Base-by-base conservation (phyloP, 495 filamentous ascomycete genomes). In the Tuber microsphaerosporum region DNA sequence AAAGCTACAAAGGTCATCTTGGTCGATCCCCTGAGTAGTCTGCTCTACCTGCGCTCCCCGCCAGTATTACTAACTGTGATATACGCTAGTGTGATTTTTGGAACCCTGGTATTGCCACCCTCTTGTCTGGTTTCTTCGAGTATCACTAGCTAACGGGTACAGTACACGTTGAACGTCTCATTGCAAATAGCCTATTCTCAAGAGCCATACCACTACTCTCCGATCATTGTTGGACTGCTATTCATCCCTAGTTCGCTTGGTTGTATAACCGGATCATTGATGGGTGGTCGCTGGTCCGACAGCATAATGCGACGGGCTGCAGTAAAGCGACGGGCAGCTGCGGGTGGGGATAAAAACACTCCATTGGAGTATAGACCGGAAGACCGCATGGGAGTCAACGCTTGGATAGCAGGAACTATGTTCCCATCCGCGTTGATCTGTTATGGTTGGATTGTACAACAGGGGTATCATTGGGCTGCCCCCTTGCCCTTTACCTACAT, bases 361-460 rank as follows among this genome's bases (percentile, higher is more conserved):
- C 72, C 68, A 8, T 85, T 92, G 51, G 86, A 93, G 26, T 92
- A 89, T 82, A 85, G 87, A 1, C 94, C 94, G 0, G 94, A 97
- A 85, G 94, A 98, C 82, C 89, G 94, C 6, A 92, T 97, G 91
- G 85, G 89, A 26, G 91, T 97, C 77, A 98, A 98, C 79, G 92
- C 93, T 4, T 96, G 90, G 91, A 83, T 97, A 1, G 93, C 91
- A 12, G 91, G 91, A 1, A 83, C 91, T 19, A 73, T 97, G 48
- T 97, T 92, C 79, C 94, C 94, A 0, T 85, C 84, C 2, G 89
- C 87, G 5, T 82, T 92, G 73, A 85, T 92, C 26, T 89, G 88
- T 85, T 92, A 92, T 79, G 91, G 91, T 8, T 92, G 91, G 91
- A 85, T 86, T 1, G 89, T 84, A 0, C 82, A 89, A 37, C 85